Percentiles rank a stretch among this genome's conserved stretches.
These are phyloP conservation scores for Penicillium arizonense DNA, from an alignment of 495 filamentous ascomycete species.

Conservation along the genomic window DNA sequence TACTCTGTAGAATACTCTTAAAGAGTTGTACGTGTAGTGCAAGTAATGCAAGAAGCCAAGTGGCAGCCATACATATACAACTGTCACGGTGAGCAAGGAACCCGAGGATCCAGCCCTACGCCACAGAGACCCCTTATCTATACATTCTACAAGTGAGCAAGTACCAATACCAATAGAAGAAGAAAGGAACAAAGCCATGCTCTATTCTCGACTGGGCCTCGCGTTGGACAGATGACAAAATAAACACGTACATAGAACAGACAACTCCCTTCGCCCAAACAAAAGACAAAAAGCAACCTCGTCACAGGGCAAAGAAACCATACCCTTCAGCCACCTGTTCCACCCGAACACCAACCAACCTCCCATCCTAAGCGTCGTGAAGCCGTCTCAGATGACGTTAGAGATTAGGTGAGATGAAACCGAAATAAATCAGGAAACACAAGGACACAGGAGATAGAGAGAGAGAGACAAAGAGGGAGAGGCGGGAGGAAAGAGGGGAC, in stretches of 20 bases:
- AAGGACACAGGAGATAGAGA: constrained; percentile 4
- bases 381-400: constrained; percentile 29
- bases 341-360: constrained; percentile 31
- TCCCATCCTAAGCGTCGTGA: constrained; percentile 27
- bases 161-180: too few species aligned
- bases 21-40: too few species aligned
- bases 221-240: constrained; percentile 14
- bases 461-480: constrained; percentile 8
- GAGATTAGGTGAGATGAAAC: constrained; percentile 34
- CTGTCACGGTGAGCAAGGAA: too few species aligned
- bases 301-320: constrained; percentile 10
- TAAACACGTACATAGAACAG: constrained; percentile 24
- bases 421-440: constrained; percentile 25
- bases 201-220: constrained; percentile 24
- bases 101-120: too few species aligned
- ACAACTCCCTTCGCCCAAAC: constrained; percentile 28
- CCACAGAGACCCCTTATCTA: too few species aligned
- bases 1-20: too few species aligned
- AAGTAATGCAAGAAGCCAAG: too few species aligned
- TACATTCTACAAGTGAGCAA: too few species aligned
- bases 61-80: too few species aligned
- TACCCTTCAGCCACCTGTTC: constrained; percentile 30
- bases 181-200: constrained; percentile 17
- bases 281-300: constrained; percentile 25
- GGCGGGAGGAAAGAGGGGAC: constrained; percentile 2